Evolutionary conservation across 2,329 filamentous ascomycete genomes (phyloP), one percentile per base, ranked within the genome.

Genomic region (Tricladium varicosporioides): DNA sequence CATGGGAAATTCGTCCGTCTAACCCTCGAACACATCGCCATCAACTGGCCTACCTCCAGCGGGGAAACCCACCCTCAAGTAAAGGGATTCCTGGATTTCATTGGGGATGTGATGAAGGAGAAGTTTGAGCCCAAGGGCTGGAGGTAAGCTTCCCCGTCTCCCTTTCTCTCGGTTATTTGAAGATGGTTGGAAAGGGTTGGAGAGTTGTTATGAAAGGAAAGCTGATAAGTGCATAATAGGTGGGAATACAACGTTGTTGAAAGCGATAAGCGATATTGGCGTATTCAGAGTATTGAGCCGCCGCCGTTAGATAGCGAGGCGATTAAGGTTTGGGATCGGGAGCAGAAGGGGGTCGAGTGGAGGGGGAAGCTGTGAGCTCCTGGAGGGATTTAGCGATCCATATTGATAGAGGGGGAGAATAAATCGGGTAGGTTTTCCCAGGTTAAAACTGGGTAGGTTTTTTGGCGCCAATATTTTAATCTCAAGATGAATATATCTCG

Each of bases 171-270:
- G 2, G 1, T 48, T n/a, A 16, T 42, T 4, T 19, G 22, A 22
- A 15, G 49, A 52, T 5, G 14, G 11, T 48, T 5, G 43, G 19
- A 22, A 18, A 45, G 27, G 42, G 10, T 45, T 1, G 11, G 14
- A 42, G 2, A n/a, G 42, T 4, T 31, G 11, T 18, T 19, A 33
- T 40, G 5, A 16, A 31, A 2, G 1, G n/a, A 44, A 48, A 36
- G 32, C 48, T 58, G 32, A 60, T 22, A 15, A 27, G 11, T 9
- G 14, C 11, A 19, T 1, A n/a, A 36, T 33, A 65, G 63, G 2
- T 65, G 60, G 60, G 63, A 65, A n/a, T 61, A 56, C 46, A 56
- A 56, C 50, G 55, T 65, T 15, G 43, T 42, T 2, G 55, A 60
- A 19, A 60, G 55, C 11, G 44, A 58, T 15, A 57, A 32, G n/a